Evolutionary conservation across 495 filamentous ascomycete genomes (phyloP).

Genomic region (Penicillium longicatenatum): DNA sequence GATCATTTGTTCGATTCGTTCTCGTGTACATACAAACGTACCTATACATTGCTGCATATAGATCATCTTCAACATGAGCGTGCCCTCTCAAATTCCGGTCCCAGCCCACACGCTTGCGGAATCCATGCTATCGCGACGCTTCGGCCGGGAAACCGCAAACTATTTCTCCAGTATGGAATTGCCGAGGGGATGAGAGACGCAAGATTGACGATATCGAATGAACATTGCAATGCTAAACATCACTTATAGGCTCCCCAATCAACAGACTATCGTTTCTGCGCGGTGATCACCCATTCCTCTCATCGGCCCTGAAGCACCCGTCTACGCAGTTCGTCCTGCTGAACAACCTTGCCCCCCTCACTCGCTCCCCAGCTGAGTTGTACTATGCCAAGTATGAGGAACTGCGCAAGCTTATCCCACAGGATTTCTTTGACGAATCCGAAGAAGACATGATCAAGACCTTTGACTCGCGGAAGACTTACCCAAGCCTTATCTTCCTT

Average conservation of each 20-base stretch:
- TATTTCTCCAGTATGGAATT: conserved; percentile 78
- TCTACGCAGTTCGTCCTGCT: conserved; percentile 73
- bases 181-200: conserved; percentile 2
- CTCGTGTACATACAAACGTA: not conserved
- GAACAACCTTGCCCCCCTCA: conserved; percentile 76
- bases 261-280: conserved; percentile 88
- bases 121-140: conserved; percentile 83
- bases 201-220: not conserved
- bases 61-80: conserved; percentile 31
- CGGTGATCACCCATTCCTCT: conserved; percentile 75
- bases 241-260: conserved; percentile 60
- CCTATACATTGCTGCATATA: not conserved
- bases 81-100: conserved; percentile 46
- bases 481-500: conserved; percentile 78
- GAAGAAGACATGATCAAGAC: conserved; percentile 72
- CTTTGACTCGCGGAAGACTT: conserved; percentile 70
- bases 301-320: conserved; percentile 70
- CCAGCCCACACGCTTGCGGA: conserved; percentile 67
- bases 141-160: conserved; percentile 88
- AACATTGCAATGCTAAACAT: conserved; percentile 13
- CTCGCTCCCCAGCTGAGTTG: conserved; percentile 55
- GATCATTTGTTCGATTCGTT: not conserved
- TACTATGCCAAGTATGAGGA: conserved; percentile 64
- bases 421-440: conserved; percentile 66
- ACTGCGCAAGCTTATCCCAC: conserved; percentile 68